Conservation (phyloP, 345 rosid species). For the Lepidium africanum region DNA sequence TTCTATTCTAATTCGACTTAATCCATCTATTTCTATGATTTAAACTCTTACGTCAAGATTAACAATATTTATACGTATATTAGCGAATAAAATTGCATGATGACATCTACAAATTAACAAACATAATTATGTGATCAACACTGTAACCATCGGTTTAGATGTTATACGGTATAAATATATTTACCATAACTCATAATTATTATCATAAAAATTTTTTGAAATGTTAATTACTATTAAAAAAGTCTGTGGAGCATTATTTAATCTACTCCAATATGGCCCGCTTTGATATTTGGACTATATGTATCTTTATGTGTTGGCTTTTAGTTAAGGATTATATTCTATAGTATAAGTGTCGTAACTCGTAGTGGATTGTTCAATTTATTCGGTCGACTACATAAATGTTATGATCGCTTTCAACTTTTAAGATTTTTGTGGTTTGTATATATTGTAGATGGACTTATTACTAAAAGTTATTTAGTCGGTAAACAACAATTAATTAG, state of each 20-base stretch:
- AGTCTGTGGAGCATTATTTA: slow-evolving; percentile 1
- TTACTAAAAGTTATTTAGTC: no score
- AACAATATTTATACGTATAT: neutral
- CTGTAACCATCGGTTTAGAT: no score
- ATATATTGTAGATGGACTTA: neutral
- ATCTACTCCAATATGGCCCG: slow-evolving; percentile 10
- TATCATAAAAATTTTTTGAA: no score
- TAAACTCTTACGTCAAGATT: neutral
- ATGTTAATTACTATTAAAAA: neutral
- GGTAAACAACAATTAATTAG: no score
- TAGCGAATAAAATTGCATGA: no score
- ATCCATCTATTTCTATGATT: neutral
- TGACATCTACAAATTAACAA: no score
- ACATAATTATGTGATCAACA: no score
- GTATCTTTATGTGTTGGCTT: neutral
- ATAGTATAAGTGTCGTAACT: neutral
- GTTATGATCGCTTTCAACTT: neutral
- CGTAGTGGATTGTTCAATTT: slow-evolving; percentile 17
- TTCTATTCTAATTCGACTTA: neutral
- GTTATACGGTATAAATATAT: no score
- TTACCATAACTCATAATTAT: no score
- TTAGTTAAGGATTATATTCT: neutral
- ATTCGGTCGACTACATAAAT: slow-evolving; percentile 7
- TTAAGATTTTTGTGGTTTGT: neutral
- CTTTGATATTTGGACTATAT: slow-evolving; percentile 2